Evolutionary conservation across 148 eudicot species (phyloP), one percentile per base, ranked within the genome.

Genomic region (Simmondsia chinensis): DNA sequence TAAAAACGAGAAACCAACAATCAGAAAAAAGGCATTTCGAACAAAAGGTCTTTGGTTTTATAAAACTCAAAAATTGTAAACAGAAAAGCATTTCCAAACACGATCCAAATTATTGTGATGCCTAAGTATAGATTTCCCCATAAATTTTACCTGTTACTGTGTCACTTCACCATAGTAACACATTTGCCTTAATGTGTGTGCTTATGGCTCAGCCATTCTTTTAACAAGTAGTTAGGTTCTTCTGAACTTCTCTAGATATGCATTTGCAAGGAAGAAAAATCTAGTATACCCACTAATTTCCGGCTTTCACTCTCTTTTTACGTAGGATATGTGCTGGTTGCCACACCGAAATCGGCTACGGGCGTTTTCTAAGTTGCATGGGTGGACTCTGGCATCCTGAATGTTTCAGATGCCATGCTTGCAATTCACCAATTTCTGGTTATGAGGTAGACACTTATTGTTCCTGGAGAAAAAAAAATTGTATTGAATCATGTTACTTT

Each of bases 361-460:
- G 87, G 39, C 69, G 81, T 51, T 79, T 70, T 49, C 60, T 83
- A 54, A 83, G 69, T 63, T 83, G 94, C 66, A 83, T 79, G 83
- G 74, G 80, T 59, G 82, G 78, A 47, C 60, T 83, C 45, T 83
- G 94, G 94, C 94, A 83, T 61, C 94, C 94, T 26, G 87, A 83
- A 52, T 83, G 94, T 63, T 83, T 83, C 56, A 59, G 76, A 53
- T 83, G 94, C 60, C 87, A 68, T 48, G 74, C 71, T 23, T 83
- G 94, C 53, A 65, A 68, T 65, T 65, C 65, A 49, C 87, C 94
- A 11, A 79, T 83, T 55, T 71, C 80, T 37, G 87, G 78, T 56
- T 70, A 70, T 61, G 94, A 79, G 87, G 87, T 83, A 62, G 14
- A 38, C 4, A 27, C 8, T 24, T 49, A 23, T 28, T 36, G 28